These are phyloP conservation scores for Ophiostoma sp. DNA, from an alignment of 2,329 filamentous ascomycete species.

Conservation along the genomic window DNA sequence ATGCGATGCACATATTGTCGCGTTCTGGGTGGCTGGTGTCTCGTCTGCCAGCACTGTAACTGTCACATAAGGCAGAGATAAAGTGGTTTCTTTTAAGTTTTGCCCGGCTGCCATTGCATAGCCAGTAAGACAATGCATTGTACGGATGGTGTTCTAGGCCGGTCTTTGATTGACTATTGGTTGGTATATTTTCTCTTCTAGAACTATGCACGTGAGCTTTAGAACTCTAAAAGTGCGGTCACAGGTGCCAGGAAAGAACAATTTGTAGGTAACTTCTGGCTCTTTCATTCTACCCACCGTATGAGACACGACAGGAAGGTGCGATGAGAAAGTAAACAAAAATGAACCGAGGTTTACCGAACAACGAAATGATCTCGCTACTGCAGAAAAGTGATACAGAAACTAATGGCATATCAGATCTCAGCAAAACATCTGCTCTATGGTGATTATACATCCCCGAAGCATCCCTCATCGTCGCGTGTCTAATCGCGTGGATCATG, in stretches of 20 bases:
- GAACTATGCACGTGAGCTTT: background rate
- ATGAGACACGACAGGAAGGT: background rate
- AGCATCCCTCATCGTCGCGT: background rate
- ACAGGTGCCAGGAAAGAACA: background rate
- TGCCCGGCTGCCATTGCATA: background rate
- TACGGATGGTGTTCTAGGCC: background rate
- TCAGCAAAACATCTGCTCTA: too few species aligned
- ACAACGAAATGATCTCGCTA: background rate
- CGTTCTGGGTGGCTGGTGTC: conserved; percentile 20
- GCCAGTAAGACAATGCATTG: background rate
- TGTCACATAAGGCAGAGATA: background rate
- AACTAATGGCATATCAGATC: too few species aligned
- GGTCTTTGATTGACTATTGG: background rate
- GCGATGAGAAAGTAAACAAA: conserved; percentile 7
- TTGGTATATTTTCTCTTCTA: background rate
- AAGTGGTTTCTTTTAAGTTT: background rate
- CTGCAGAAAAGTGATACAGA: too few species aligned
- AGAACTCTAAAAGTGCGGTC: background rate
- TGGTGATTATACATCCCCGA: too few species aligned
- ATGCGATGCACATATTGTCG: conserved; percentile 21
- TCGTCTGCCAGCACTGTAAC: conserved; percentile 13
- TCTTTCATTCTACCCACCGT: background rate
- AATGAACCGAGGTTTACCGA: background rate
- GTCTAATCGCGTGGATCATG: background rate
- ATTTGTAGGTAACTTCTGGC: background rate